Percentiles rank a stretch among this genome's conserved stretches.
Conservation (phyloP, 140 eudicot species). For the Cichorium intybus region DNA sequence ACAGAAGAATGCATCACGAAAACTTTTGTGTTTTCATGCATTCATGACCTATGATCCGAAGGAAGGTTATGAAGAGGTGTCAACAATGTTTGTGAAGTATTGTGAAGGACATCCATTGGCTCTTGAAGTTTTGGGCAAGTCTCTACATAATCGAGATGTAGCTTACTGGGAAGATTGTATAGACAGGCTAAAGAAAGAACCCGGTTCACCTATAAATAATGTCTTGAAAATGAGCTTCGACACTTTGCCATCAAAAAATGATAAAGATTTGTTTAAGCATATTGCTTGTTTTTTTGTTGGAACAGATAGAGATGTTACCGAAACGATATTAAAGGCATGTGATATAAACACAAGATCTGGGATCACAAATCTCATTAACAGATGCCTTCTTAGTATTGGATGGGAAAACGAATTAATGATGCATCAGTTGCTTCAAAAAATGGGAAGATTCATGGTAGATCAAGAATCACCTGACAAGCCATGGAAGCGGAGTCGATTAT, state of each 20-base stretch:
- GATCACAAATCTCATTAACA: too few relatives aligned
- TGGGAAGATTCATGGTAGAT: too few relatives aligned
- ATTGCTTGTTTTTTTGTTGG: neutral
- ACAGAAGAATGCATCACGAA: neutral
- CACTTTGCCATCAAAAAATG: neutral
- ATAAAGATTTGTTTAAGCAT: neutral
- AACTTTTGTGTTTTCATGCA: conserved; percentile 5
- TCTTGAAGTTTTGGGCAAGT: neutral
- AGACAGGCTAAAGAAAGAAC: neutral
- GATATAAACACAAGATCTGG: too few relatives aligned
- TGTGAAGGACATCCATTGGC: too few relatives aligned
- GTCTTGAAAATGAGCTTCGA: conserved; percentile 10
- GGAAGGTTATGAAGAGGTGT: neutral
- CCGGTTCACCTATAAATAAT: neutral
- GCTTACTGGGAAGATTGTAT: neutral
- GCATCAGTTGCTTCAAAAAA: too few relatives aligned
- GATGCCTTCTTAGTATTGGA: too few relatives aligned
- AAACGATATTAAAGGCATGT: neutral
- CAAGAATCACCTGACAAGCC: too few relatives aligned
- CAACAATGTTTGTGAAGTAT: neutral
- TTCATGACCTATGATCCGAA: neutral
- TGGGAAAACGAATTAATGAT: too few relatives aligned
- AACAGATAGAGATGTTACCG: neutral
- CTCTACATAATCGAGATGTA: neutral
- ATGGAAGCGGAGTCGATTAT: too few relatives aligned